Evolutionary conservation across 768 basidiomycete species (phyloP).

Genomic region (Amanita polypyramis): DNA sequence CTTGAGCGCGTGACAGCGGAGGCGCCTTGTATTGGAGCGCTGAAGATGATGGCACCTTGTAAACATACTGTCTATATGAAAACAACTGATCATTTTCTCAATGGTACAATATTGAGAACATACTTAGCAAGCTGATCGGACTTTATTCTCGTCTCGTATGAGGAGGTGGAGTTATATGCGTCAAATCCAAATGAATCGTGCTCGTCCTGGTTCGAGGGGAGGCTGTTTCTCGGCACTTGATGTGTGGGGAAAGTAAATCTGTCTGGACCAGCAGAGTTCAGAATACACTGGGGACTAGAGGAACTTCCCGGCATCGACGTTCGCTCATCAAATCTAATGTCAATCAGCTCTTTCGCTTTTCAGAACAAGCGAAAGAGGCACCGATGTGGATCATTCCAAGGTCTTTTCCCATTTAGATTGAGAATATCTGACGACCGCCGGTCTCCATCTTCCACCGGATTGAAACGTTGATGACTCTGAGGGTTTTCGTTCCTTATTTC

Average conservation of each 20-base stretch:
- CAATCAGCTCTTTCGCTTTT: neutral
- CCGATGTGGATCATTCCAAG: slow-evolving; percentile 21
- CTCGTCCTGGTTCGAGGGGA: neutral
- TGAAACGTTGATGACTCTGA: slow-evolving; percentile 30
- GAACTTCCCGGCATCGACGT: neutral
- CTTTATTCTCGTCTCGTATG: neutral
- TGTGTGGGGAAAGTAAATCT: neutral
- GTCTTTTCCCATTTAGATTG: slow-evolving; percentile 61
- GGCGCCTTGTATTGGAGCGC: slow-evolving; percentile 29
- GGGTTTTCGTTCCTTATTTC: slow-evolving; percentile 38
- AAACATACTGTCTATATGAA: slow-evolving; percentile 53
- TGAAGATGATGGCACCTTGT: slow-evolving; percentile 36
- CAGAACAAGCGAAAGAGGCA: neutral
- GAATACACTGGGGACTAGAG: neutral
- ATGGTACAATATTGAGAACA: neutral
- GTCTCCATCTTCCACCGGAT: slow-evolving; percentile 13
- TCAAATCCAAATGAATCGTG: neutral
- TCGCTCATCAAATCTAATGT: neutral
- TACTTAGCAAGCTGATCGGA: neutral
- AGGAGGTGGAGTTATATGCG: neutral
- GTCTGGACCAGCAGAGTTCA: neutral
- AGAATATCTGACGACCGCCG: slow-evolving; percentile 23
- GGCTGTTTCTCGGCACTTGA: neutral
- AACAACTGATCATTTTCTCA: slow-evolving; percentile 10
- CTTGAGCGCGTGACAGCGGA: slow-evolving; percentile 31